Evolutionary conservation across 148 eudicot species (phyloP).

Genomic region (Simmondsia chinensis): DNA sequence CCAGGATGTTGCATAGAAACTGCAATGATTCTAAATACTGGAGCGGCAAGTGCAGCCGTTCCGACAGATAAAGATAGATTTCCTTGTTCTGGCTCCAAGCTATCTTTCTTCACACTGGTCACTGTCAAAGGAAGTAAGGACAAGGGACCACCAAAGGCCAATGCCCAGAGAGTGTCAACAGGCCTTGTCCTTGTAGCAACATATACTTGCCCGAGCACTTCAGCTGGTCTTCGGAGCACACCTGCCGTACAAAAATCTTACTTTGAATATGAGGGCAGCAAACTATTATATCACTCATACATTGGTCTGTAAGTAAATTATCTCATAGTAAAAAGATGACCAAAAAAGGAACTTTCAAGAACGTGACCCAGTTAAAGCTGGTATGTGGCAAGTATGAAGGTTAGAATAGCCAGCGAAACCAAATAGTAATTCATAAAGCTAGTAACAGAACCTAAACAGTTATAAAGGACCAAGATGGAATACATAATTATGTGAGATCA

Average conservation of each 20-base stretch:
- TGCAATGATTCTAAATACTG: slow-evolving; percentile 85
- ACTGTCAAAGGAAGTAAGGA: slow-evolving; percentile 86
- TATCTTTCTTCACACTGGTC: slow-evolving; percentile 56
- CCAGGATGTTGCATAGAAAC: slow-evolving; percentile 83
- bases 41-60: slow-evolving; percentile 82
- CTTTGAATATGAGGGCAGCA: no score
- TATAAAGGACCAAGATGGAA: no score
- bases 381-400: no score
- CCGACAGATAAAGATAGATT: slow-evolving; percentile 49
- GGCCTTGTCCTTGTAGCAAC: slow-evolving; percentile 93
- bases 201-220: slow-evolving; percentile 97
- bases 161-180: slow-evolving; percentile 88
- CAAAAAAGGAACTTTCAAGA: no score
- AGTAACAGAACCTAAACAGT: no score
- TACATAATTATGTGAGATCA: no score
- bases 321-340: no score
- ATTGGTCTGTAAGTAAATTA: no score
- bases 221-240: slow-evolving; percentile 82
- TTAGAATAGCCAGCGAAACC: no score
- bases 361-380: no score
- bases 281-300: no score
- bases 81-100: slow-evolving; percentile 71
- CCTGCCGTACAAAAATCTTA: slow-evolving; percentile 51
- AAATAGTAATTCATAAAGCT: no score
- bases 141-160: slow-evolving; percentile 96